Evolutionary conservation across 2,329 filamentous ascomycete genomes (phyloP).

Genomic region (Aspergillus jensenii): DNA sequence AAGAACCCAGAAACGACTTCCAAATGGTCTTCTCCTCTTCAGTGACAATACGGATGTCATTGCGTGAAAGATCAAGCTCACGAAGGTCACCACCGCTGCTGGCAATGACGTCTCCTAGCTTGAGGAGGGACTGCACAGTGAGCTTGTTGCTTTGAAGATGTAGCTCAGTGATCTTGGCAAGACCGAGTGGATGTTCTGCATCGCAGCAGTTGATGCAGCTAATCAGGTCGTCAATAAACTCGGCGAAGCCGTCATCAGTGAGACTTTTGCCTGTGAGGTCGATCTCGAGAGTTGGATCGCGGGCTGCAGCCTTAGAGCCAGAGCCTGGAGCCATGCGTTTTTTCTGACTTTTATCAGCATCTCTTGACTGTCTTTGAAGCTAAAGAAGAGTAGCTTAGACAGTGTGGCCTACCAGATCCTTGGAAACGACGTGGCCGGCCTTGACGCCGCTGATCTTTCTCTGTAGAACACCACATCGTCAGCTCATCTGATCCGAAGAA

Average conservation of each 20-base stretch:
- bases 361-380: no score
- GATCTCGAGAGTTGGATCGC: conserved; percentile 44
- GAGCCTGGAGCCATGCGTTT: conserved; percentile 34
- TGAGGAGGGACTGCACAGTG: conserved; percentile 41
- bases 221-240: conserved; percentile 45
- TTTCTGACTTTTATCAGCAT: conserved; percentile 23
- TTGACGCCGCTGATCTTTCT: conserved; percentile 48
- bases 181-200: conserved; percentile 26
- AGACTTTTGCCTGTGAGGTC: conserved; percentile 47
- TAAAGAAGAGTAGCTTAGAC: not conserved
- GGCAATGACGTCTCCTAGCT: conserved; percentile 43
- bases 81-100: conserved; percentile 46
- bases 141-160: conserved; percentile 47
- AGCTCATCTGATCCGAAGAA: not conserved
- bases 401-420: conserved; percentile 38
- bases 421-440: conserved; percentile 46
- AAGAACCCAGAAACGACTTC: conserved; percentile 46
- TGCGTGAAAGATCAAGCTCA: conserved; percentile 49
- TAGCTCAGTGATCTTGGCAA: conserved; percentile 46
- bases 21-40: conserved; percentile 40
- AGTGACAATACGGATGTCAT: conserved; percentile 42
- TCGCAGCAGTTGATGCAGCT: conserved; percentile 38
- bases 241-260: conserved; percentile 46
- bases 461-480: conserved; percentile 28
- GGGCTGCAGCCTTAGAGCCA: conserved; percentile 27